A percentile compares a stretch with the other conserved stretches of the same genome.
Evolutionary conservation across 371 early-diverging fungal species (phyloP).

Genomic region (Phascolomyces articulosus): DNA sequence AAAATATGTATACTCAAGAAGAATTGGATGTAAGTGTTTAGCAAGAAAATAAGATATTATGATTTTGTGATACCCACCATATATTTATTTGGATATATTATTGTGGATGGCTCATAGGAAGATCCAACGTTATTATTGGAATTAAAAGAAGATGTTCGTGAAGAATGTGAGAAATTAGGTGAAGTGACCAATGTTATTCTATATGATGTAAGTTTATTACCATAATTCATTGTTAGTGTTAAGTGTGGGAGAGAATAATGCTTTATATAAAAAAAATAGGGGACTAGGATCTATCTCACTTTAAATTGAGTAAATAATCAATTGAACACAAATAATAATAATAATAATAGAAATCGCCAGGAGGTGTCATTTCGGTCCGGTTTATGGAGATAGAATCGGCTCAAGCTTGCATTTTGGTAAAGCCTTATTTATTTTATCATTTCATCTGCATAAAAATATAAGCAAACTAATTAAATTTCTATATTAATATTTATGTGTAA

Average conservation of each 20-base stretch:
- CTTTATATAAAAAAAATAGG: not conserved
- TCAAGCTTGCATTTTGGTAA: conserved; percentile 78
- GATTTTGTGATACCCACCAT: not conserved
- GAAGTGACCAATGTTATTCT: conserved; percentile 90
- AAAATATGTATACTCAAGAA: conserved; percentile 90
- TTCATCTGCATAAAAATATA: too few species aligned
- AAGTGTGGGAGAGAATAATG: not conserved
- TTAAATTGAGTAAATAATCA: too few species aligned
- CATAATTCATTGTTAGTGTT: conserved; percentile 8
- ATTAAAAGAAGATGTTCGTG: conserved; percentile 90
- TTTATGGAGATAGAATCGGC: conserved; percentile 85
- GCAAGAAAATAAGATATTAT: not conserved
- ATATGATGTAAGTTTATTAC: conserved; percentile 75
- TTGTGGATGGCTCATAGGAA: conserved; percentile 42
- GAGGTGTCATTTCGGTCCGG: conserved; percentile 88
- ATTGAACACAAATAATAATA: not conserved
- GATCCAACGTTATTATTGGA: conserved; percentile 89
- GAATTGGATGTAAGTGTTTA: conserved; percentile 77
- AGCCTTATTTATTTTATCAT: not conserved
- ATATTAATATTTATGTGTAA: conserved; percentile 5
- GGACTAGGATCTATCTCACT: too few species aligned
- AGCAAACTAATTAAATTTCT: not conserved
- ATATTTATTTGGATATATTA: not conserved
- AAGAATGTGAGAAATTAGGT: conserved; percentile 92
- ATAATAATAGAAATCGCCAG: conserved; percentile 67